Evolutionary conservation across 768 basidiomycete genomes (phyloP).

Genomic region (Kwoniella shandongensis): DNA sequence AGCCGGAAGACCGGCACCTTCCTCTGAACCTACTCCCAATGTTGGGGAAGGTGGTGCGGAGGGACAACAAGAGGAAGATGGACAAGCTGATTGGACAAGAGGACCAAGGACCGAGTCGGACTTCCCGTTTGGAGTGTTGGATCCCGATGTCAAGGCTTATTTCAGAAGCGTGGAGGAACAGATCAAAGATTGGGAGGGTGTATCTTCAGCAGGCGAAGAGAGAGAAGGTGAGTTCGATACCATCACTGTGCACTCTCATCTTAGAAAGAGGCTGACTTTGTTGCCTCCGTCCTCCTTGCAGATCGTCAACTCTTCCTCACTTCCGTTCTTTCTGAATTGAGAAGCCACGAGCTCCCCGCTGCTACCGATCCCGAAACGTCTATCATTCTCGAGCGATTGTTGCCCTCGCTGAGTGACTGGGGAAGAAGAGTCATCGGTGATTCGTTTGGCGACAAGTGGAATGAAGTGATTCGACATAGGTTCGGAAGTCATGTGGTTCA

Average conservation of each 20-base stretch:
- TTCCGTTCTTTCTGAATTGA: constrained; percentile 80
- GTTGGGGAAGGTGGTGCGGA: not conserved
- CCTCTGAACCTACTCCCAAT: not conserved
- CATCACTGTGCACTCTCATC: not conserved
- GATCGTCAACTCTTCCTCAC: constrained; percentile 75
- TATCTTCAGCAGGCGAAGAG: constrained; percentile 52
- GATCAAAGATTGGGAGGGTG: constrained; percentile 77
- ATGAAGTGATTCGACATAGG: constrained; percentile 62
- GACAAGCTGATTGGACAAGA: constrained; percentile 27
- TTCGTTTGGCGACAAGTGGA: constrained; percentile 82
- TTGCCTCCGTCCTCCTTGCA: constrained; percentile 49
- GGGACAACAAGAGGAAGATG: constrained; percentile 13
- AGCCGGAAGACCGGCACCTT: constrained; percentile 13
- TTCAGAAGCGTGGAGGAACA: constrained; percentile 85
- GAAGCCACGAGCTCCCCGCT: constrained; percentile 80
- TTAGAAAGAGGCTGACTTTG: too few species aligned
- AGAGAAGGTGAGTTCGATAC: constrained; percentile 52
- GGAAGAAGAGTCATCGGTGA: constrained; percentile 88
- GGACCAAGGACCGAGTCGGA: constrained; percentile 55
- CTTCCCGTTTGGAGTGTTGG: constrained; percentile 86
- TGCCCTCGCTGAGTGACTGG: constrained; percentile 93
- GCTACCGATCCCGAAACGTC: constrained; percentile 94
- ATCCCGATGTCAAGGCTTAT: constrained; percentile 87
- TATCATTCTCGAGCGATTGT: constrained; percentile 80
- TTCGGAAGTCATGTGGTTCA: constrained; percentile 97